Percentiles rank a stretch among this genome's conserved stretches.
phyloP scores from a whole-genome alignment of 2,329 filamentous ascomycete genomes.

The Aspergillus brunneoviolaceus region DNA sequence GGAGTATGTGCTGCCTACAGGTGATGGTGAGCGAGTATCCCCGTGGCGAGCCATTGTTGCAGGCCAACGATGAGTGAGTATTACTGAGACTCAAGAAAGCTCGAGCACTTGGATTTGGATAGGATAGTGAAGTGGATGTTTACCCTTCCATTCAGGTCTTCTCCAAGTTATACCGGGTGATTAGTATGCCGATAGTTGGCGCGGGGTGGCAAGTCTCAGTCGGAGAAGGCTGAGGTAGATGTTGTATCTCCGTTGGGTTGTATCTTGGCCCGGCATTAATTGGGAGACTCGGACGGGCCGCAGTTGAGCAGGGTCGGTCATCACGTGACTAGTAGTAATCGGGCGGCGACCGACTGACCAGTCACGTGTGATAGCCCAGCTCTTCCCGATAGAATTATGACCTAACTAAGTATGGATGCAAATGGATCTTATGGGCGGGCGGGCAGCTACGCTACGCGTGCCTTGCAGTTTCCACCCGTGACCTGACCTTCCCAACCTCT shows the following conservation, averaged over 20 bases:
- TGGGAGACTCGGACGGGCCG: not conserved
- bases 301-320: not conserved
- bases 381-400: not conserved
- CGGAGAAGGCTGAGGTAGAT: not conserved
- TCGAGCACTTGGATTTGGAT: constrained; percentile 22
- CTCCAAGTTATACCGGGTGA: not conserved
- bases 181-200: constrained; percentile 4
- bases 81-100: constrained; percentile 42
- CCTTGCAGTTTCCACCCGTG: no score
- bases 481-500: constrained; percentile 21
- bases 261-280: constrained; percentile 10
- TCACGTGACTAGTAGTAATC: constrained; percentile 10
- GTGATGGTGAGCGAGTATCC: constrained; percentile 82
- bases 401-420: not conserved
- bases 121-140: constrained; percentile 20
- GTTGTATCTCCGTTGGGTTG: not conserved
- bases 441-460: no score
- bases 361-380: not conserved
- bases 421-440: no score
- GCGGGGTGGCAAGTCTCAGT: constrained; percentile 6
- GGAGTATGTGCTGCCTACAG: constrained; percentile 80
- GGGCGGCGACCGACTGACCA: not conserved
- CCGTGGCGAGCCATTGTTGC: constrained; percentile 60
- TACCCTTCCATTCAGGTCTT: constrained; percentile 24
- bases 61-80: constrained; percentile 54